Conservation (phyloP, 2,329 filamentous ascomycete genomes). For the Amylocarpus encephaloides region DNA sequence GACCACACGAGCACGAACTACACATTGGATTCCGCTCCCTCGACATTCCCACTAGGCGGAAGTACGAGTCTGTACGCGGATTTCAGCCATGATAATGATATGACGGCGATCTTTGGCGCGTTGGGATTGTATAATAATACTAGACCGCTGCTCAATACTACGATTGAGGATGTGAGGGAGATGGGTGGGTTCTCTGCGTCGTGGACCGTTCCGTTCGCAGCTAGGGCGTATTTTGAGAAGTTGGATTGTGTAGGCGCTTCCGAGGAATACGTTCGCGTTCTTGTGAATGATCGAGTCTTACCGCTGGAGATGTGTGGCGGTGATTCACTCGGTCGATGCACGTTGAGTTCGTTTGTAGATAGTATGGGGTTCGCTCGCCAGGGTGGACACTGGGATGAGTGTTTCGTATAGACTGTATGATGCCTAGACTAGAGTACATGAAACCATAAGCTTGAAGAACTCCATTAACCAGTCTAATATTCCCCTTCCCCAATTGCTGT, state of each 20-base stretch:
- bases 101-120: constrained; percentile 69
- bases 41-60: constrained; percentile 66
- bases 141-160: constrained; percentile 44
- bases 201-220: constrained; percentile 78
- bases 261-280: constrained; percentile 68
- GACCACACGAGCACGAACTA: constrained; percentile 72
- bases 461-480: not conserved
- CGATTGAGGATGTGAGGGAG: constrained; percentile 43
- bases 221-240: constrained; percentile 81
- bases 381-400: constrained; percentile 69
- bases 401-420: constrained; percentile 36
- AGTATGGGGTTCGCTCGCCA: constrained; percentile 66
- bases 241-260: constrained; percentile 55
- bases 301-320: constrained; percentile 63
- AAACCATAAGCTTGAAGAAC: not conserved
- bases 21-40: constrained; percentile 57
- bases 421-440: constrained; percentile 5
- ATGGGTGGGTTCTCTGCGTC: constrained; percentile 66
- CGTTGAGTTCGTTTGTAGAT: constrained; percentile 61
- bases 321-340: constrained; percentile 67
- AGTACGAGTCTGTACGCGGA: constrained; percentile 68
- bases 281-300: constrained; percentile 80
- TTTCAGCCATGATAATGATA: constrained; percentile 87
- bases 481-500: not conserved
- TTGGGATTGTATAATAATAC: constrained; percentile 71